Evolutionary conservation across 305 asterid genomes (phyloP), one percentile per base, ranked within the genome.

Genomic region (Fraxinus sp.): DNA sequence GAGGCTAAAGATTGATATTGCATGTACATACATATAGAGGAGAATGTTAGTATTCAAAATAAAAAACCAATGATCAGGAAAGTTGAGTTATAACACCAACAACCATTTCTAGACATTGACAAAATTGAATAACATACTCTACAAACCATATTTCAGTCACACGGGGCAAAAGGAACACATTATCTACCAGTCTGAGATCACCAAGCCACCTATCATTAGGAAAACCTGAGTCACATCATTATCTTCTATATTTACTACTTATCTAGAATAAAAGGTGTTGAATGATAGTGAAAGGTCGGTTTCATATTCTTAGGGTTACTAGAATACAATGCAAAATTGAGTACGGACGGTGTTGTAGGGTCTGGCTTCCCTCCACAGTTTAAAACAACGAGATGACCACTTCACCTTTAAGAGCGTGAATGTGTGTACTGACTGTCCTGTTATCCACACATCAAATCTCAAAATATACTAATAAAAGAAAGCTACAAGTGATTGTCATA

Each of bases 181-280:
- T 57, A 57, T n/a, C 28, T 7, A 57, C 68, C 68, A 57, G 28
- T 57, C 11, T 57, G 11, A 57, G 68, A 57, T 57, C 11, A 5
- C 11, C 78, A 13, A 52, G 72, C 49, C 26, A 55, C 44, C 26
- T 41, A 70, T 49, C 49, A 37, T 76, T 22, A 77, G 46, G 77
- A 84, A 80, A 77, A 46, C 46, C 11, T 7, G 22, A 4, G 1
- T 55, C 1, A 8, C 26, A 26, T 73, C 64, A 46, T 55, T 79
- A 78, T 18, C 57, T 72, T 80, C 46, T 52, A 41, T 75, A 85
- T 70, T 72, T 41, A 37, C 33, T 8, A 36, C 37, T 39, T 11
- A 82, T 82, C 62, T 55, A 59, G 33, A 28, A 52, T 49, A 18
- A 33, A 10, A 41, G 75, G 44, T n/a, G 76, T 5, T 3, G 37